Evolutionary conservation across 179 eudicot genomes (phyloP).

Genomic region (Gypsophila paniculata): DNA sequence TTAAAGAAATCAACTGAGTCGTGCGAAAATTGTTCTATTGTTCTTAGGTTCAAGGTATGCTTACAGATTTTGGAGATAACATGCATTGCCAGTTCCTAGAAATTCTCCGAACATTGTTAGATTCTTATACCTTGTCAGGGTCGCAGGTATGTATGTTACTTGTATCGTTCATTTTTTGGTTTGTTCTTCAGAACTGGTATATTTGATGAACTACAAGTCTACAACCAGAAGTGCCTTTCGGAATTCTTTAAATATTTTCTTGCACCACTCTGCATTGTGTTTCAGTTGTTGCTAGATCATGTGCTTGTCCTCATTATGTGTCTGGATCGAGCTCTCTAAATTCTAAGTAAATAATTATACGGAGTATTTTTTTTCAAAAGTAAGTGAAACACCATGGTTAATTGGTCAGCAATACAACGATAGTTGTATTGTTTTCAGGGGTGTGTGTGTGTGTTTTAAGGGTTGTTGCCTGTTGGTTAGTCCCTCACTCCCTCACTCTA

Average conservation of each 20-base stretch:
- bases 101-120: constrained; percentile 82
- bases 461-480: not conserved
- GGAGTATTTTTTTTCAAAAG: not conserved
- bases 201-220: not conserved
- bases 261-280: not conserved
- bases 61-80: constrained; percentile 84
- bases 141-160: constrained; percentile 50
- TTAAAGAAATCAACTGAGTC: not conserved
- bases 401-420: not conserved
- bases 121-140: constrained; percentile 57
- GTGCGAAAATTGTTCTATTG: not conserved
- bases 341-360: not conserved
- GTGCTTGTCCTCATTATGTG: not conserved
- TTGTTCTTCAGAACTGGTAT: not conserved
- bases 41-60: constrained; percentile 80
- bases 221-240: not conserved
- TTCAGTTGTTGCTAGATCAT: constrained; percentile 4
- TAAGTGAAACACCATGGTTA: not conserved
- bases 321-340: not conserved
- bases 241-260: not conserved
- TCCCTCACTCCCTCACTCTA: no score
- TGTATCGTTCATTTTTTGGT: not conserved
- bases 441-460: constrained; percentile 15
- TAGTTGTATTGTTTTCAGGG: constrained; percentile 22
- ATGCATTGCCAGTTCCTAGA: constrained; percentile 98